Base-by-base conservation (phyloP, 2,329 filamentous ascomycete genomes). In the Colletotrichum gigasporum region DNA sequence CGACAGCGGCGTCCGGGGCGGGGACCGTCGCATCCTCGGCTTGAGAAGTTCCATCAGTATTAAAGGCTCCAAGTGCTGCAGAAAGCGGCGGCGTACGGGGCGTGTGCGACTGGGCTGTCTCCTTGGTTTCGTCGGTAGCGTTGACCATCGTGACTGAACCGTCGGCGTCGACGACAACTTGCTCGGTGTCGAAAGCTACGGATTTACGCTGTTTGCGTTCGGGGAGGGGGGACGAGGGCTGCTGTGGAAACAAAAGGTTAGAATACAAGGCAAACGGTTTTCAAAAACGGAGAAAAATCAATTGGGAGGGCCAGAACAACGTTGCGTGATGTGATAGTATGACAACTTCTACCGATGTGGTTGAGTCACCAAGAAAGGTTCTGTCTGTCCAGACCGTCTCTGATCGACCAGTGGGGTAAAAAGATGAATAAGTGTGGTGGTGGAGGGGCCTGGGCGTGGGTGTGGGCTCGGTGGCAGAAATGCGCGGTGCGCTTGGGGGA, bases 161-260 rank as follows among this genome's bases (percentile, higher is more conserved):
- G 85, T 97, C 92, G 79, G 89, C 88, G 83, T 97, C 92, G 78
- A 97, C 94, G 73, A 97, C 89, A 70, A 92, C 87, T 72, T 93
- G 88, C 74, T 93, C 92, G 80, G 96, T 92, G 76, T 91, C 94
- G 79, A 98, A 98, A 69, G 94, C 90, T 74, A 98, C 95, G 47
- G 93, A 96, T 83, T 98, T 97, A 82, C 94, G 91, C 74, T 91
- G 89, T 79, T 92, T 94, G 76, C 87, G 86, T 73, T 90, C 85
- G 71, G 76, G 72, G 51, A 71, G 70, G 48, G 67, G 71, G 47
- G 64, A 34, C 41, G 52, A 42, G 35, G 65, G 52, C 66, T 70
- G 61, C 47, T 18, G 18, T 18, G 30, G 35, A 41, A 56, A 57
- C 11, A 26, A 24, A 47, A 20, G 60, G 57, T 62, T 57, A 65